phyloP scores from a whole-genome alignment of 306 rosid species.

The Pyrus betulifolia region DNA sequence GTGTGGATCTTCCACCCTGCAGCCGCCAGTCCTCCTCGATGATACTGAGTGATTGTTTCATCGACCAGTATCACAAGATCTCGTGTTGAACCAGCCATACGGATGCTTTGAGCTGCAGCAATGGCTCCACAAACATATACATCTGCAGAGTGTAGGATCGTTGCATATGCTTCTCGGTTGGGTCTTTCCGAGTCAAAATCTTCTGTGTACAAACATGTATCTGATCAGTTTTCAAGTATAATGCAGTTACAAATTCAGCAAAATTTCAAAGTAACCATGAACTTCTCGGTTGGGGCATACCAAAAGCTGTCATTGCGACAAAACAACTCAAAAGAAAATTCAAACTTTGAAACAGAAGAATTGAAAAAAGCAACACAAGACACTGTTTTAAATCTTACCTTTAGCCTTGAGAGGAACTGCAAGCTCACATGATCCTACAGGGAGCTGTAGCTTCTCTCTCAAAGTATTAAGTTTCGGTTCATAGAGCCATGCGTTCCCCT shows the following conservation, averaged over 20 bases:
- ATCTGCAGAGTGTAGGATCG: conserved; percentile 81
- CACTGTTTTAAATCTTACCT: conserved; percentile 38
- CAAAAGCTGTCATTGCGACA: background rate
- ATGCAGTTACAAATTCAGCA: background rate
- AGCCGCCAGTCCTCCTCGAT: conserved; percentile 64
- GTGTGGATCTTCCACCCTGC: conserved; percentile 87
- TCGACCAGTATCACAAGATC: conserved; percentile 85
- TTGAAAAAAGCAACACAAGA: background rate
- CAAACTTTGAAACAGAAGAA: background rate
- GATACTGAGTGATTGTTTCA: conserved; percentile 63
- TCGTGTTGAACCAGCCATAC: conserved; percentile 81
- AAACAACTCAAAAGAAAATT: background rate
- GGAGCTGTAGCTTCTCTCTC: conserved; percentile 65
- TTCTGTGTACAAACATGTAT: conserved; percentile 40
- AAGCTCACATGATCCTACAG: conserved; percentile 78
- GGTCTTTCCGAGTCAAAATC: conserved; percentile 50
- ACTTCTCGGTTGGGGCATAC: too few relatives aligned
- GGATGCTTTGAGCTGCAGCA: conserved; percentile 80
- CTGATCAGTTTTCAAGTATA: background rate
- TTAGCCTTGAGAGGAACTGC: conserved; percentile 75
- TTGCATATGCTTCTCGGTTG: conserved; percentile 77
- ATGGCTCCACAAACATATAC: conserved; percentile 89
- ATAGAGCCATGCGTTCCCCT: conserved; percentile 74
- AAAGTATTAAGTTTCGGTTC: conserved; percentile 48
- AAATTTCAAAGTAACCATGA: background rate